phyloP scores from a whole-genome alignment of 805 yeast genomes.

The Starmera quercuum region DNA sequence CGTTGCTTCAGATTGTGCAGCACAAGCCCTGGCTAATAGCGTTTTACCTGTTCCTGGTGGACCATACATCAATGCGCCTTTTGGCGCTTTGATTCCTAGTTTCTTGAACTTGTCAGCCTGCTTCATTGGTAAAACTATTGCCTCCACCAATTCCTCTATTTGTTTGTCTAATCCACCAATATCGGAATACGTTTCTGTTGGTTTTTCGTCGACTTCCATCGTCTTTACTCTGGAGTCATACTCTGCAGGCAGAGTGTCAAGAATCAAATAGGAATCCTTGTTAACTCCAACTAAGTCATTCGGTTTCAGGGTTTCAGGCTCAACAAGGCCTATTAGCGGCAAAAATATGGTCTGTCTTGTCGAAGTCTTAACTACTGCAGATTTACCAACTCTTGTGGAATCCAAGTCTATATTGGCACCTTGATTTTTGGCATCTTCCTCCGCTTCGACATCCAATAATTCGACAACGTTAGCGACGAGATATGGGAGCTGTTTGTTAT shows the following conservation, averaged over 20 bases:
- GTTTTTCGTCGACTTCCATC: conserved; percentile 99
- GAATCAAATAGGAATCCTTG: conserved; percentile 87
- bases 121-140: conserved; percentile 96
- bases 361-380: conserved; percentile 97
- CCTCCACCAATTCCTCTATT: conserved; percentile 96
- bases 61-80: conserved; percentile 97
- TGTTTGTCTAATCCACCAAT: conserved; percentile 98
- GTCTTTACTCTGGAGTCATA: conserved; percentile 97
- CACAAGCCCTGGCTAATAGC: conserved; percentile 94
- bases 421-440: conserved; percentile 71
- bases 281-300: conserved; percentile 97
- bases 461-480: conserved; percentile 96
- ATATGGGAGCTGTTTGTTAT: conserved; percentile 92
- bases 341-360: conserved; percentile 95
- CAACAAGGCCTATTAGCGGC: conserved; percentile 94
- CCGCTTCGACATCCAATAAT: conserved; percentile 79
- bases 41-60: conserved; percentile 99
- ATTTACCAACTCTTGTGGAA: conserved; percentile 84
- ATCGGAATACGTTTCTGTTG: conserved; percentile 93
- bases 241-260: conserved; percentile 94
- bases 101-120: conserved; percentile 94
- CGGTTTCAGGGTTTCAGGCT: conserved; percentile 87
- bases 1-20: conserved; percentile 97
- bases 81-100: conserved; percentile 95
- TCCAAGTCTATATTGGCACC: conserved; percentile 95